Conservation (phyloP, 2,329 filamentous ascomycete species). For the Penicillium sp. region DNA sequence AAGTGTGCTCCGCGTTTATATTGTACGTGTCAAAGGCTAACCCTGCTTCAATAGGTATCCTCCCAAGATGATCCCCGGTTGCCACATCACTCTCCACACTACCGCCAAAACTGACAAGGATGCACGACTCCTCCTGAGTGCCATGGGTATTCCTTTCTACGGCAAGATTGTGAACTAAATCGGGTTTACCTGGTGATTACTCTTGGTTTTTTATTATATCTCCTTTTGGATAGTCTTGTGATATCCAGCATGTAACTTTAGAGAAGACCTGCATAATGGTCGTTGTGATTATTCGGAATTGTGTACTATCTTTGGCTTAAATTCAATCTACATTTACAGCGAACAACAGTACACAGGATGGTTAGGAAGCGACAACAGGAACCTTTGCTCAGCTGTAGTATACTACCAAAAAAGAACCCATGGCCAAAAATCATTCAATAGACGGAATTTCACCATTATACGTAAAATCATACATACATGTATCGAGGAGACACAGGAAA, state of each 20-base stretch:
- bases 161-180: constrained; percentile 64
- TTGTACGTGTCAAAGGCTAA: constrained; percentile 4
- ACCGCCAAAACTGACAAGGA: constrained; percentile 82
- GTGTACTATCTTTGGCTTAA: constrained; percentile 26
- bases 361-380: background rate
- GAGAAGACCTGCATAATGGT: constrained; percentile 26
- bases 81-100: constrained; percentile 79
- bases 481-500: background rate
- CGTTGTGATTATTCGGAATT: constrained; percentile 24
- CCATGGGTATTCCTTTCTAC: constrained; percentile 77
- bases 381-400: background rate
- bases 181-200: background rate
- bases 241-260: constrained; percentile 30
- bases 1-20: constrained; percentile 43
- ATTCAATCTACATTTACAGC: constrained; percentile 18
- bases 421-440: background rate
- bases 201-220: constrained; percentile 11
- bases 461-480: constrained; percentile 21
- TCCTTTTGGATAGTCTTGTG: constrained; percentile 12
- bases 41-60: constrained; percentile 52
- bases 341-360: background rate
- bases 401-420: constrained; percentile 1
- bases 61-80: constrained; percentile 77
- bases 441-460: constrained; percentile 5
- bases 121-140: constrained; percentile 70